Evolutionary conservation across 306 rosid species (phyloP).

Genomic region (Neltuma alba): DNA sequence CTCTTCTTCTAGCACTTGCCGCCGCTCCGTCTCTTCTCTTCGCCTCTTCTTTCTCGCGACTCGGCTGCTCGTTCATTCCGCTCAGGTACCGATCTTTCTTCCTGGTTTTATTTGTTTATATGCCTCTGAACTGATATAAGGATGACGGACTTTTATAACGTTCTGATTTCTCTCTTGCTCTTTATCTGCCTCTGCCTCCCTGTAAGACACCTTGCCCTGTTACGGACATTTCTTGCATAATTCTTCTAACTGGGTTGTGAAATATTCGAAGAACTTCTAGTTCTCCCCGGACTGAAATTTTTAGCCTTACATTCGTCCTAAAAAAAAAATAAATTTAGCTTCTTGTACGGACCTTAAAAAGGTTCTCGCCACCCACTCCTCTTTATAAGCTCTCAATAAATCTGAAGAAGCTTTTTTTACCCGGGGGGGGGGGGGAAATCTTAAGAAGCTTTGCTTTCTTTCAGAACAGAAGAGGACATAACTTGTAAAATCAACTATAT

Average conservation of each 20-base stretch:
- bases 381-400: not conserved
- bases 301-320: not conserved
- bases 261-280: not conserved
- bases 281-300: not conserved
- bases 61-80: not conserved
- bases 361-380: not conserved
- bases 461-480: not conserved
- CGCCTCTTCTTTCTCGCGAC: not conserved
- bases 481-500: not conserved
- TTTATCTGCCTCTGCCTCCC: not conserved
- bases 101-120: not conserved
- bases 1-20: not conserved
- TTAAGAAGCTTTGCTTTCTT: not conserved
- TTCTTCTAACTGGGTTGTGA: not conserved
- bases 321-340: no score
- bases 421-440: not conserved
- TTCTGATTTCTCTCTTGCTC: not conserved
- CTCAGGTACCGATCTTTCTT: conserved; percentile 15
- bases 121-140: not conserved
- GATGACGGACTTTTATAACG: not conserved
- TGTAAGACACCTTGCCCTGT: not conserved
- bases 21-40: not conserved
- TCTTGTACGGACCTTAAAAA: no score
- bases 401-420: not conserved
- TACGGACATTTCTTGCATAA: not conserved